A percentile compares a stretch with the other conserved stretches of the same genome.
These are phyloP conservation scores for Epicoccum nigrum DNA, from an alignment of 2,329 filamentous ascomycete genomes.

Conservation along the genomic window DNA sequence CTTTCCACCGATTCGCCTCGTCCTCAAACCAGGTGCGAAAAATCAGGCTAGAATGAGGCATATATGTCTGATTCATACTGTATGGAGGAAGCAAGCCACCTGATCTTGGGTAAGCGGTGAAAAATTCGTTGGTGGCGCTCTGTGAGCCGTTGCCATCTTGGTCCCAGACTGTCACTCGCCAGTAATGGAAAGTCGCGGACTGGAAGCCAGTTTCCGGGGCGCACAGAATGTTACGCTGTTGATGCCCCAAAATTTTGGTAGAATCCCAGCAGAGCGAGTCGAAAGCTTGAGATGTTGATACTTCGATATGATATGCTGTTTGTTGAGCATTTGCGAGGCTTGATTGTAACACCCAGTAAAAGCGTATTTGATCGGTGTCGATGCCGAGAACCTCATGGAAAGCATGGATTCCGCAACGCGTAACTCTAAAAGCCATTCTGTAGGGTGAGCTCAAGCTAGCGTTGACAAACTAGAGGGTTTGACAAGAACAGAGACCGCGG, in stretches of 20 bases:
- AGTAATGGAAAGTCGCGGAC: conserved; percentile 47
- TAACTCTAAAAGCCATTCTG: conserved; percentile 33
- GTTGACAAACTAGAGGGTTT: background rate
- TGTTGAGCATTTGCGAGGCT: conserved; percentile 39
- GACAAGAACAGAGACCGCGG: background rate
- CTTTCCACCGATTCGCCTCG: conserved; percentile 50
- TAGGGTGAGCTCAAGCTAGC: background rate
- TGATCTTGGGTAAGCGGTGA: conserved; percentile 49
- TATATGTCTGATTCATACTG: conserved; percentile 54
- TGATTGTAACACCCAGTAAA: conserved; percentile 45
- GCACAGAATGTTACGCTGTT: conserved; percentile 39
- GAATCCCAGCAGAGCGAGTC: conserved; percentile 28
- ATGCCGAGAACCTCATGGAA: conserved; percentile 50
- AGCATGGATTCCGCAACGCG: conserved; percentile 48
- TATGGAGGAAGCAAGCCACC: conserved; percentile 46
- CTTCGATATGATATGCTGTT: conserved; percentile 37
- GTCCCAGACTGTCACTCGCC: conserved; percentile 49
- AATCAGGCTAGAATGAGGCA: conserved; percentile 52
- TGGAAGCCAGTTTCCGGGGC: conserved; percentile 43
- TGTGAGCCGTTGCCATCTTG: conserved; percentile 32
- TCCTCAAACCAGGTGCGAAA: conserved; percentile 53
- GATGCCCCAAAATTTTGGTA: conserved; percentile 21
- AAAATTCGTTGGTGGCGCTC: conserved; percentile 45
- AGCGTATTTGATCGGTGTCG: conserved; percentile 47
- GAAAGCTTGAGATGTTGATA: conserved; percentile 20